These are phyloP conservation scores for Boletus pseudo-olivaceus DNA, from an alignment of 768 basidiomycete genomes.

Conservation along the genomic window DNA sequence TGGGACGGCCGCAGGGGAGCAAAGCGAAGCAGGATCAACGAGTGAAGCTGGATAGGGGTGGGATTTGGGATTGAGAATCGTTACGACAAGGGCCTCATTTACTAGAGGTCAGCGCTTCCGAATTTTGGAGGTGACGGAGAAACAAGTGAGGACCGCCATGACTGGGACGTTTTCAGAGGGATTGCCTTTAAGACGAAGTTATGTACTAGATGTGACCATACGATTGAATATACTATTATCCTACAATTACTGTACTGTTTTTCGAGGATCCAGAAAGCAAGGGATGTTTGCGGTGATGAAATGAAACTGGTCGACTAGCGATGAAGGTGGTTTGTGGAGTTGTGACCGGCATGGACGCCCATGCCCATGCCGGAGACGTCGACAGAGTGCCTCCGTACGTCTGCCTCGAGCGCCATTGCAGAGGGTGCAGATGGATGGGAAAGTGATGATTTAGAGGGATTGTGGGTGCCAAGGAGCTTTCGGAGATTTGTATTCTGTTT, in stretches of 20 bases:
- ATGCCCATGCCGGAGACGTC: constrained; percentile 31
- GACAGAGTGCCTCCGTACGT: constrained; percentile 33
- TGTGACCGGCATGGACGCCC: constrained; percentile 20
- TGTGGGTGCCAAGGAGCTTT: constrained; percentile 29
- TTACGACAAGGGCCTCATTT: constrained; percentile 14
- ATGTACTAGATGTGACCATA: constrained; percentile 8
- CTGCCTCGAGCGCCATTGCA: constrained; percentile 29
- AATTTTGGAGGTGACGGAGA: constrained; percentile 7
- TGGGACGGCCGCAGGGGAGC: constrained; percentile 72
- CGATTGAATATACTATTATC: constrained; percentile 14
- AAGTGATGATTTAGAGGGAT: constrained; percentile 13
- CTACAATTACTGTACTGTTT: constrained; percentile 17
- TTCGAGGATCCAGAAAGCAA: background rate
- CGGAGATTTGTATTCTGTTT: constrained; percentile 30
- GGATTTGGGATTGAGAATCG: constrained; percentile 53
- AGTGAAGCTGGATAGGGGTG: constrained; percentile 57
- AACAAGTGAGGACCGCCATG: background rate
- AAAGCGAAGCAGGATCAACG: constrained; percentile 79
- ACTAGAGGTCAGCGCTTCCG: constrained; percentile 3
- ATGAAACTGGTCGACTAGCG: background rate
- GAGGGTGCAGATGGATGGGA: constrained; percentile 26
- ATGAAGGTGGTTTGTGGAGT: constrained; percentile 1
- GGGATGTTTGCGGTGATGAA: background rate
- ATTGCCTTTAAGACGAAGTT: background rate
- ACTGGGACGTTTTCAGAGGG: background rate